A percentile compares a stretch with the other conserved stretches of the same genome.
Conservation (phyloP, 1,284 basidiomycete species). For the Chondrostereum purpureum region DNA sequence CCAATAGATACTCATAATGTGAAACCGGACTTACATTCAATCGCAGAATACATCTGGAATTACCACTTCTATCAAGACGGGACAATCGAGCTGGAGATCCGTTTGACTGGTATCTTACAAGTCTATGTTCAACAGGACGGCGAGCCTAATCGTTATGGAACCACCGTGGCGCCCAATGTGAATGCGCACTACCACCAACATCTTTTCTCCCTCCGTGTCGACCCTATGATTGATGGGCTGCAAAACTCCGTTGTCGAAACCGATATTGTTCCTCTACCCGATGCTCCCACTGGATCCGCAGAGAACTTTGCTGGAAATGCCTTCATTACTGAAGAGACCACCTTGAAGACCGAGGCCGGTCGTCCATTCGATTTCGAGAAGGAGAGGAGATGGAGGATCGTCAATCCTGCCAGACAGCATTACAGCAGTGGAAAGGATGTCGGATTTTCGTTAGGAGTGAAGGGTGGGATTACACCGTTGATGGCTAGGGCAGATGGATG, state of each 20-base stretch:
- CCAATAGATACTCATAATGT: constrained; percentile 5
- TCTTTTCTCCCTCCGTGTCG: constrained; percentile 71
- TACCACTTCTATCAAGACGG: constrained; percentile 86
- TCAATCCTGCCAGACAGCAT: constrained; percentile 60
- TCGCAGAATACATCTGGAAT: constrained; percentile 75
- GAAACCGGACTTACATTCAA: constrained; percentile 8
- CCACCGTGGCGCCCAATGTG: constrained; percentile 77
- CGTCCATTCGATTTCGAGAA: constrained; percentile 57
- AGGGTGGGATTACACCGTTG: constrained; percentile 58
- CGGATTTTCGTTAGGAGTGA: constrained; percentile 73
- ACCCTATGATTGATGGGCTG: constrained; percentile 91
- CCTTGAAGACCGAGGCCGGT: constrained; percentile 56
- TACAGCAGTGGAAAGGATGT: constrained; percentile 61
- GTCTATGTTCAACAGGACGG: constrained; percentile 54
- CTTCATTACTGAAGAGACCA: constrained; percentile 62
- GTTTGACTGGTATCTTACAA: constrained; percentile 78
- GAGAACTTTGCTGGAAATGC: constrained; percentile 81
- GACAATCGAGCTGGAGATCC: constrained; percentile 74
- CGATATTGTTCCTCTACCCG: constrained; percentile 60
- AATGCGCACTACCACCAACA: constrained; percentile 92
- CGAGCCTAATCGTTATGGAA: constrained; percentile 67
- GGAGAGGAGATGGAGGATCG: constrained; percentile 76
- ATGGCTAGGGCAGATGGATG: constrained; percentile 70
- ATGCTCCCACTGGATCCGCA: constrained; percentile 64
- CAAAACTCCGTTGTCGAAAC: constrained; percentile 79